These are phyloP conservation scores for Ogataea populi-albae DNA, from an alignment of 805 yeast genomes.

Conservation along the genomic window DNA sequence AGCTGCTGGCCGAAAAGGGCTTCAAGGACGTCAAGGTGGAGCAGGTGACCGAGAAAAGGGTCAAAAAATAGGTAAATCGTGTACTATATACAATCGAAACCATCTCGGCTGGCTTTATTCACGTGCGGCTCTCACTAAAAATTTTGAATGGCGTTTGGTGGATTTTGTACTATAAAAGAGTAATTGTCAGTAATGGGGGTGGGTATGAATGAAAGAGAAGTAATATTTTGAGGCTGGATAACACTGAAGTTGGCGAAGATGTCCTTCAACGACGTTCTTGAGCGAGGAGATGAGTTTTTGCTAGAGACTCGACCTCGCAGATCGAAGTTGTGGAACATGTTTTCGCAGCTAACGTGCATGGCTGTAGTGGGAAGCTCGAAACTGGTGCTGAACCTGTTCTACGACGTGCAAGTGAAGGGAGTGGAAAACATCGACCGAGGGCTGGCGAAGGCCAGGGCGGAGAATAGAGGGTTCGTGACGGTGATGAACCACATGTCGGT, in stretches of 20 bases:
- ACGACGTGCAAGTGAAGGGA: conserved; percentile 61
- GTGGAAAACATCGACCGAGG: conserved; percentile 65
- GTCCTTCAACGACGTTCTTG: conserved; percentile 68
- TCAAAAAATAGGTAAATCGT: conserved; percentile 47
- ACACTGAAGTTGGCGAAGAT: no score
- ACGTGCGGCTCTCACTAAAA: no score
- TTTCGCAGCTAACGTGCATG: conserved; percentile 67
- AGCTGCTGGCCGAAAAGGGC: conserved; percentile 76
- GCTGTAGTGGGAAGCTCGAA: conserved; percentile 66
- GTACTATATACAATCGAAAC: no score
- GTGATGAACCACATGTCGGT: conserved; percentile 91
- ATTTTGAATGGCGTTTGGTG: no score
- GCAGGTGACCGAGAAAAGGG: conserved; percentile 76
- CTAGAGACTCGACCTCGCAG: conserved; percentile 50
- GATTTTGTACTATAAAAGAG: no score
- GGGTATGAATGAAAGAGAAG: no score
- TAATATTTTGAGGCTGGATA: no score
- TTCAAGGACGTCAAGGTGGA: conserved; percentile 85
- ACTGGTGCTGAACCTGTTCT: conserved; percentile 54
- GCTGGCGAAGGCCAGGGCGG: conserved; percentile 55
- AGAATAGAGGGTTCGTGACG: conserved; percentile 76
- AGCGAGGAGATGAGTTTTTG: conserved; percentile 72
- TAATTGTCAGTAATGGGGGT: no score
- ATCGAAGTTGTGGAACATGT: conserved; percentile 57
- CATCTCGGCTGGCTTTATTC: no score